These are phyloP conservation scores for Houttuynia cordata DNA, from an alignment of 164 flowering plant species.

Conservation along the genomic window DNA sequence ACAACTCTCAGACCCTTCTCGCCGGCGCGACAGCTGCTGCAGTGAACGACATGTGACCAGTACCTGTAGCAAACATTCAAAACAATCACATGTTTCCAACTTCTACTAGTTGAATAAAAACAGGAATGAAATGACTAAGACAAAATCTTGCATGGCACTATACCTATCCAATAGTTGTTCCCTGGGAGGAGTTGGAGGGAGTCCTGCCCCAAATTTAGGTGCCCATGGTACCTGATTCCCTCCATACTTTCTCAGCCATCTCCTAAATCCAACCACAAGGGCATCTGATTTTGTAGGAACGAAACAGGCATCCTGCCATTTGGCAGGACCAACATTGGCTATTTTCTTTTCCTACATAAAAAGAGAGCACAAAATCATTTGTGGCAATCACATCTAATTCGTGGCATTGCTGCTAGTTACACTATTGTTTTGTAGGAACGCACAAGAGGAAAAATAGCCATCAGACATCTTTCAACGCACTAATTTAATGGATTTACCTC, in stretches of 20 bases:
- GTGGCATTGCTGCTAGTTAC: too few relatives aligned
- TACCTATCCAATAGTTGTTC: slow-evolving; percentile 85
- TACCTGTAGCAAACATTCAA: slow-evolving; percentile 35
- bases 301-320: slow-evolving; percentile 82
- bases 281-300: slow-evolving; percentile 88
- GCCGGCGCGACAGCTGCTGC: slow-evolving; percentile 66
- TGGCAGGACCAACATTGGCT: slow-evolving; percentile 40
- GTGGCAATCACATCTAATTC: too few relatives aligned
- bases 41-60: slow-evolving; percentile 78
- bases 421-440: too few relatives aligned
- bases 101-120: too few relatives aligned
- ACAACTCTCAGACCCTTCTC: slow-evolving; percentile 40
- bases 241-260: slow-evolving; percentile 71
- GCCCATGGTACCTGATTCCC: slow-evolving; percentile 46
- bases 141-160: too few relatives aligned
- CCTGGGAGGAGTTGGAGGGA: slow-evolving; percentile 69
- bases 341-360: slow-evolving; percentile 62
- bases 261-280: slow-evolving; percentile 54
- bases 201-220: slow-evolving; percentile 33
- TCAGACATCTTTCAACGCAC: background rate
- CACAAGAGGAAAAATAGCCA: background rate
- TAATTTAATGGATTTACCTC: slow-evolving; percentile 39
- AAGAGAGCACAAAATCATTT: background rate
- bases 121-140: too few relatives aligned
- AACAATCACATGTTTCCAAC: too few relatives aligned